Conservation (phyloP, 1,139 yeast species). For the Geotrichum restrictum region DNA sequence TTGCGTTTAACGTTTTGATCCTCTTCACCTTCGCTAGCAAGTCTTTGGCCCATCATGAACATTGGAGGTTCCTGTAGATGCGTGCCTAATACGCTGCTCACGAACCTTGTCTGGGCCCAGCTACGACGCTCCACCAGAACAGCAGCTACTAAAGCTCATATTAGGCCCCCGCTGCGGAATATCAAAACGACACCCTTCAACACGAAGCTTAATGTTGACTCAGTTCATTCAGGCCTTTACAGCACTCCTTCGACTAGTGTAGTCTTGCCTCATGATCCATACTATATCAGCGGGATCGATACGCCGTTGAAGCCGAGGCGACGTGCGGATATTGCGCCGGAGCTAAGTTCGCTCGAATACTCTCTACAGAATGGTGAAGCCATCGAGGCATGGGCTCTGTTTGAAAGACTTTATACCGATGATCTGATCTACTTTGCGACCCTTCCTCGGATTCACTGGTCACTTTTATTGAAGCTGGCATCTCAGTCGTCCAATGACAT, state of each 20-base stretch:
- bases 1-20: background rate
- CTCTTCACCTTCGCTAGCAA: background rate
- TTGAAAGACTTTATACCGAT: slow-evolving; percentile 3
- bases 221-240: background rate
- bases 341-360: background rate
- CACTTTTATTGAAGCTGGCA: slow-evolving; percentile 11
- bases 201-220: background rate
- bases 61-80: background rate
- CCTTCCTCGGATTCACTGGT: slow-evolving; percentile 18
- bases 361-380: slow-evolving; percentile 1
- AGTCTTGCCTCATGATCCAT: background rate
- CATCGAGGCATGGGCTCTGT: slow-evolving; percentile 6
- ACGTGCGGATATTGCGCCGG: background rate
- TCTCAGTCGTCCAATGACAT: background rate
- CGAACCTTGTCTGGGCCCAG: background rate
- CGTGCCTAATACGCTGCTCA: background rate
- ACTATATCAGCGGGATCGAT: background rate
- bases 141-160: no score
- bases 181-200: slow-evolving; percentile 27
- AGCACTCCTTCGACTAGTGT: background rate
- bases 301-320: background rate
- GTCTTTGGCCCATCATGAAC: background rate
- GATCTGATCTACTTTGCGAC: slow-evolving; percentile 5
- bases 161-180: background rate
- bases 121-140: background rate